phyloP scores from a whole-genome alignment of 2,329 filamentous ascomycete genomes.

The Aureobasidium sp. region DNA sequence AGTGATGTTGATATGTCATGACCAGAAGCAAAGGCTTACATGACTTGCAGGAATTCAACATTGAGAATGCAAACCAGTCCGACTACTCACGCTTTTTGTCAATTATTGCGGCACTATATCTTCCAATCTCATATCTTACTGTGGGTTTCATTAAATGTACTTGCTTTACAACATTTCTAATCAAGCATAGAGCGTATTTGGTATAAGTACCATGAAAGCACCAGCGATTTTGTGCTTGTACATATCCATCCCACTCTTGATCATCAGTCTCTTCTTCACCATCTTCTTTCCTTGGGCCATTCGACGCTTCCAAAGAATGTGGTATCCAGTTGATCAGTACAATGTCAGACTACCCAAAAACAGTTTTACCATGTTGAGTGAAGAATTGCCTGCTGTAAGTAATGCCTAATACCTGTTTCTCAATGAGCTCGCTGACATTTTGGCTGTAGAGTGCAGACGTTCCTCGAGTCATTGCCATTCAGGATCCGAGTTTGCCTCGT shows the following conservation, averaged over 20 bases:
- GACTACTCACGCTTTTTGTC: constrained; percentile 30
- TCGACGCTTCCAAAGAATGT: constrained; percentile 22
- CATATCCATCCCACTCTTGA: constrained; percentile 28
- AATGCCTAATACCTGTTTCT: not conserved
- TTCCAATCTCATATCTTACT: constrained; percentile 31
- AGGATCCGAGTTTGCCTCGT: not conserved
- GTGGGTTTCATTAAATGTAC: not conserved
- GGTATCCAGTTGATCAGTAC: constrained; percentile 25
- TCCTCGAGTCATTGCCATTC: constrained; percentile 8
- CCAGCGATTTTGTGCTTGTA: constrained; percentile 29
- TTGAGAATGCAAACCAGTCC: constrained; percentile 30
- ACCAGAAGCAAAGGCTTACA: not conserved
- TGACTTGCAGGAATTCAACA: constrained; percentile 29
- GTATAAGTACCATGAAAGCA: constrained; percentile 30
- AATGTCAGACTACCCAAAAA: constrained; percentile 22
- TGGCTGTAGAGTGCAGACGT: constrained; percentile 19
- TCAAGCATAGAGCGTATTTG: constrained; percentile 24
- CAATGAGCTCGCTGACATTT: not conserved
- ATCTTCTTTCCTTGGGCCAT: constrained; percentile 25
- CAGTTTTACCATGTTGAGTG: constrained; percentile 31
- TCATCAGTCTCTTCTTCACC: constrained; percentile 25
- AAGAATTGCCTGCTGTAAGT: constrained; percentile 27
- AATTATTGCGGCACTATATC: constrained; percentile 30
- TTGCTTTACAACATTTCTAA: not conserved
- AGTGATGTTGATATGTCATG: not conserved